phyloP scores from a whole-genome alignment of 257 asterid species.

The Salvia hispanica region DNA sequence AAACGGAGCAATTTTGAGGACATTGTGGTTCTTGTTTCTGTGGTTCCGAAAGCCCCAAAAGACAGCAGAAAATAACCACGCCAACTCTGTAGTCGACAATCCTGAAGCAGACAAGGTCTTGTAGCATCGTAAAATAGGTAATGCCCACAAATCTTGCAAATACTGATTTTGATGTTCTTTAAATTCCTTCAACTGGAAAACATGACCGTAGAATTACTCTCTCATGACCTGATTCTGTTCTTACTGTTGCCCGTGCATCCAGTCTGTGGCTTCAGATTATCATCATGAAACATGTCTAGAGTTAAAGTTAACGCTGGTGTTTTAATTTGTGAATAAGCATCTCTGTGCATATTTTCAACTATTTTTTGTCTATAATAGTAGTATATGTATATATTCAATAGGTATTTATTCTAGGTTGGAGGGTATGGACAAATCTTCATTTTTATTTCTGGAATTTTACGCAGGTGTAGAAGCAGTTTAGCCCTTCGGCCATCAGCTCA shows the following conservation, averaged over 20 bases:
- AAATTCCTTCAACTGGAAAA: too few relatives aligned
- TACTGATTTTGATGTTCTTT: neutral
- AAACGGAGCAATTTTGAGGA: slow-evolving; percentile 77
- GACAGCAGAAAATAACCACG: slow-evolving; percentile 35
- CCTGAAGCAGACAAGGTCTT: slow-evolving; percentile 31
- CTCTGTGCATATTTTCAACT: too few relatives aligned
- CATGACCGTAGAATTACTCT: too few relatives aligned
- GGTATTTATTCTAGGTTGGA: neutral
- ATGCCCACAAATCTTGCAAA: neutral
- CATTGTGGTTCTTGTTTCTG: slow-evolving; percentile 69
- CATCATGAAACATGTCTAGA: neutral
- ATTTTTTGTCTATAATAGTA: neutral
- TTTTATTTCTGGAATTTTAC: neutral
- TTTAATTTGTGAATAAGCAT: too few relatives aligned
- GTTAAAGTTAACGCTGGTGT: too few relatives aligned
- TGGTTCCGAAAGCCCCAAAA: slow-evolving; percentile 62
- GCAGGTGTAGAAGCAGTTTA: neutral
- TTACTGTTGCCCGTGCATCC: too few relatives aligned
- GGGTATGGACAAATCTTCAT: neutral
- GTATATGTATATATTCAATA: neutral
- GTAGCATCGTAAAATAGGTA: slow-evolving; percentile 41
- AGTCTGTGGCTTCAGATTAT: too few relatives aligned
- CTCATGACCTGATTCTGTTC: too few relatives aligned
- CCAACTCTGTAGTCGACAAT: slow-evolving; percentile 32
- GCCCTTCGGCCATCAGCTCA: neutral